A percentile compares a stretch with the other conserved stretches of the same genome.
Evolutionary conservation across 257 asterid genomes (phyloP).

Genomic region (Echium plantagineum): DNA sequence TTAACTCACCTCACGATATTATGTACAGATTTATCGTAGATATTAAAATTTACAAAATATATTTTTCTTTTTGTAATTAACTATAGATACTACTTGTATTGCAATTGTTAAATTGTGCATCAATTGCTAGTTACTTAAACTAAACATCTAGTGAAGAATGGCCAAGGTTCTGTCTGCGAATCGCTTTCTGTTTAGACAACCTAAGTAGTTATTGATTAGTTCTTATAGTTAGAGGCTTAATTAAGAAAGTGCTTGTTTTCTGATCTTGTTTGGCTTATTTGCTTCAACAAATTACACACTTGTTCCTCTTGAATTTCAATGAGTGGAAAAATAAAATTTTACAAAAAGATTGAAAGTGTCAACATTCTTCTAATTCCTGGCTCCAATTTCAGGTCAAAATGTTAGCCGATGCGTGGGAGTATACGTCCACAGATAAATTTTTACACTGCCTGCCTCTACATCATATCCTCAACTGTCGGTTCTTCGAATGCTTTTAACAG

Average conservation of each 20-base stretch:
- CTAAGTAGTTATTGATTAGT: neutral
- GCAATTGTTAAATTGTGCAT: no score
- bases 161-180: neutral
- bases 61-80: neutral
- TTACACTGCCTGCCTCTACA: slow-evolving; percentile 85
- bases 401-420: slow-evolving; percentile 76
- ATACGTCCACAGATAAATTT: slow-evolving; percentile 52
- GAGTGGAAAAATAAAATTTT: neutral
- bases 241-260: neutral
- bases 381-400: slow-evolving; percentile 55
- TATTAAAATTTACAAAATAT: no score
- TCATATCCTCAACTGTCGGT: slow-evolving; percentile 55
- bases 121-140: no score
- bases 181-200: neutral
- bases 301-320: neutral
- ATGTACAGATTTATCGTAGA: neutral
- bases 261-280: neutral
- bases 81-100: neutral
- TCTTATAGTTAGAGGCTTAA: neutral
- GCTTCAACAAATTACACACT: neutral
- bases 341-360: no score
- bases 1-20: neutral
- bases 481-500: neutral
- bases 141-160: no score
- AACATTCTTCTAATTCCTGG: neutral